Base-by-base conservation (phyloP, 129 eudicot species). In the Tagetes patula region DNA sequence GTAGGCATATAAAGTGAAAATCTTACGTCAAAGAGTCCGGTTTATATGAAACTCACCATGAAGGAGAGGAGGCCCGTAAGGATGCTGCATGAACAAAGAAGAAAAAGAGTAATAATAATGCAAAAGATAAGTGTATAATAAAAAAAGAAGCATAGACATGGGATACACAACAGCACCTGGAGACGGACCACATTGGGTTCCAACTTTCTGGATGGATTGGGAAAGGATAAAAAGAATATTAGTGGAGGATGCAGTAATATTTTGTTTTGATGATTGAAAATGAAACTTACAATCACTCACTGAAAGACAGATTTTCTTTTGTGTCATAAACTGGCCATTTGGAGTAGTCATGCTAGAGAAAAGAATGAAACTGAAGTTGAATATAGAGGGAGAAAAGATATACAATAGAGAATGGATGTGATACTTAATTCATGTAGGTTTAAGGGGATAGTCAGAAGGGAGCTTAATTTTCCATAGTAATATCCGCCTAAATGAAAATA, bases 141-240 rank as follows among this genome's bases (percentile, higher is more conserved):
- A 8, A 55, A 46, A 58, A 20, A 43, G 41, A 73, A 41, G 37
- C 53, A 65, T 42, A 39, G 0, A 31, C 42, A 42, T 72, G 27
- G 31, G 43, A 64, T 43, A 42, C 5, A 13, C 12, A 27, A 60
- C 8, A 27, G 52, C 82, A 95, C 99, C 99, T 95, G 65, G 99
- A 91, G 49, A 91, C 99, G 2, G 97, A 90, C 99, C 99, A 95
- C 99, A 95, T 95, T 59, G 99, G 99, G 73, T 95, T 95, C 99
- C 99, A 95, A 76, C 87, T 95, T 85, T 95, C 99, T 43, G 99
- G 99, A 79, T 95, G 99, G 71, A 86, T 97, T 91, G 86, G 40
- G 75, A 71, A 84, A 13, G 20, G 48, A 31, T 2, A 39, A 37
- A 65, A 33, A 72, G 9, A 55, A 45, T 39, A 20, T 20, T 20